Conservation (phyloP, 129 eudicot species). For the Flaveria robusta region DNA sequence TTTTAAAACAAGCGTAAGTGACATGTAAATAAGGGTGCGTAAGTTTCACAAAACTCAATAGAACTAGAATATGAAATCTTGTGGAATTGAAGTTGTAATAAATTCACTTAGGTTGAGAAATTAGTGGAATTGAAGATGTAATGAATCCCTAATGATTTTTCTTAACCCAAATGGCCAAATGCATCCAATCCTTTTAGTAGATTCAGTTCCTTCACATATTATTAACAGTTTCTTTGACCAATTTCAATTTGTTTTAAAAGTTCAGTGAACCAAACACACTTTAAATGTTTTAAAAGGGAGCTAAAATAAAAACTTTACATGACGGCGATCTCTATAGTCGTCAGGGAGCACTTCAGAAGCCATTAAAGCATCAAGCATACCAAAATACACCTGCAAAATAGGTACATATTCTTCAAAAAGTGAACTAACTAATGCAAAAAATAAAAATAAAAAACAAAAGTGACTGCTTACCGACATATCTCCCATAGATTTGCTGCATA, state of each 20-base stretch:
- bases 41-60: no score
- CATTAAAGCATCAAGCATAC: constrained; percentile 97
- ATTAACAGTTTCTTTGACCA: no score
- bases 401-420: not conserved
- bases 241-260: not conserved
- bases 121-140: no score
- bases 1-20: not conserved
- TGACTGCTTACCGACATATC: constrained; percentile 91
- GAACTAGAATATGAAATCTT: no score
- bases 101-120: no score
- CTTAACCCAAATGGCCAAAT: no score
- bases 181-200: no score
- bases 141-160: no score
- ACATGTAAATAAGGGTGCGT: not conserved
- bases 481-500: constrained; percentile 98
- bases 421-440: not conserved
- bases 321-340: constrained; percentile 77
- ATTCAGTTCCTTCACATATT: no score
- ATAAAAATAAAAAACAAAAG: not conserved
- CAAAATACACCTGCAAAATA: constrained; percentile 75
- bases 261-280: no score
- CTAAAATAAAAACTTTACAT: constrained; percentile 43
- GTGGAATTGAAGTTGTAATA: no score
- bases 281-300: not conserved
- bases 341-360: constrained; percentile 92